A percentile compares a stretch with the other conserved stretches of the same genome.
phyloP scores from a whole-genome alignment of 164 flowering plant species.

The Vitis riparia region DNA sequence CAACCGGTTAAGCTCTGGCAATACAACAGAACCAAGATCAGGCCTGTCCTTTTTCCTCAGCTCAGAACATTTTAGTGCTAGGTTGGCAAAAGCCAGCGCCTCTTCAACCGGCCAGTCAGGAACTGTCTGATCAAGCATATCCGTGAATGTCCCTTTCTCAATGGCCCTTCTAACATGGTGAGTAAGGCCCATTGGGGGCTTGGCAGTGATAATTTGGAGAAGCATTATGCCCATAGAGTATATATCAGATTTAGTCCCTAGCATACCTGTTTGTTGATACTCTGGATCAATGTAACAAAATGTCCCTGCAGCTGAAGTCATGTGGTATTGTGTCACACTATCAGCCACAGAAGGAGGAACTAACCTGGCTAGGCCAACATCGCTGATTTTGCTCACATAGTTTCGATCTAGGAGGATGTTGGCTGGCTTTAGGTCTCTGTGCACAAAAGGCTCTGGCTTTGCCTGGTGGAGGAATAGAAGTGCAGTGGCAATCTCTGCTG shows the following conservation, averaged over 20 bases:
- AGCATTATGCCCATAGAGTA: slow-evolving; percentile 75
- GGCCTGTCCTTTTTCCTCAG: slow-evolving; percentile 69
- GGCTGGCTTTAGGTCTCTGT: slow-evolving; percentile 77
- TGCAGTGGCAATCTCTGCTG: slow-evolving; percentile 68
- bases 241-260: slow-evolving; percentile 64
- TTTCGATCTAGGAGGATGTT: slow-evolving; percentile 73
- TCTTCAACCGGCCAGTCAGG: slow-evolving; percentile 72
- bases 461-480: slow-evolving; percentile 79
- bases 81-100: slow-evolving; percentile 40
- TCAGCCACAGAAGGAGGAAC: slow-evolving; percentile 72
- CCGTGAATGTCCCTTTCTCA: slow-evolving; percentile 44
- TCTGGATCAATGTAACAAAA: slow-evolving; percentile 89
- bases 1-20: slow-evolving; percentile 68
- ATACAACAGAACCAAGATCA: slow-evolving; percentile 47
- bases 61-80: slow-evolving; percentile 61
- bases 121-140: slow-evolving; percentile 57
- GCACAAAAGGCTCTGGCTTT: slow-evolving; percentile 84
- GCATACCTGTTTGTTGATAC: slow-evolving; percentile 77
- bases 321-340: slow-evolving; percentile 64
- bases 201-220: slow-evolving; percentile 72
- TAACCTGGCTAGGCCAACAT: slow-evolving; percentile 72
- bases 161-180: slow-evolving; percentile 59
- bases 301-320: slow-evolving; percentile 83
- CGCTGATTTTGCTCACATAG: slow-evolving; percentile 70
- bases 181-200: slow-evolving; percentile 67